phyloP scores from a whole-genome alignment of 2,329 filamentous ascomycete genomes.

The Trichoderma afroharzianum region DNA sequence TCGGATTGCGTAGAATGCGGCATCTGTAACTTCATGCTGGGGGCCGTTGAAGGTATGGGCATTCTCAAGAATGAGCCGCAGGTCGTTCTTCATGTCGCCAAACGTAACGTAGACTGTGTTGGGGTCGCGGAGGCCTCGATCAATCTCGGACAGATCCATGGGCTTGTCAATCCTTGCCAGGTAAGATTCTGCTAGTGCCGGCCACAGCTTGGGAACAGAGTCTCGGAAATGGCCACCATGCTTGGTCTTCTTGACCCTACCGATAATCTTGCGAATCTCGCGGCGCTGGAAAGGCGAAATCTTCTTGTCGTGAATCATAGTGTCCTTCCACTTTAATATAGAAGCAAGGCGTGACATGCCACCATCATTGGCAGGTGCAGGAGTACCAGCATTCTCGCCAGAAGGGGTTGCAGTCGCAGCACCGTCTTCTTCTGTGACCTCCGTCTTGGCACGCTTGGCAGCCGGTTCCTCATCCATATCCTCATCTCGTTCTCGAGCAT shows the following conservation, averaged over 20 bases:
- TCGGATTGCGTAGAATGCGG: conserved; percentile 54
- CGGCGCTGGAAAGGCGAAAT: conserved; percentile 59
- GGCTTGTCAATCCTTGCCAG: conserved; percentile 66
- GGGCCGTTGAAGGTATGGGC: conserved; percentile 78
- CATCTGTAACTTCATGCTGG: conserved; percentile 66
- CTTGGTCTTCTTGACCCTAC: conserved; percentile 81
- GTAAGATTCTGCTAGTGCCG: conserved; percentile 72
- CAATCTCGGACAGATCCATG: conserved; percentile 81
- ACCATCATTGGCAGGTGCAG: conserved; percentile 20
- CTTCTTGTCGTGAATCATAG: conserved; percentile 41
- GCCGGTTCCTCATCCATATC: conserved; percentile 63
- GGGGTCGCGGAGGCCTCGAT: conserved; percentile 69
- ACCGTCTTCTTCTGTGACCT: conserved; percentile 45
- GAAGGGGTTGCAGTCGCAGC: conserved; percentile 20
- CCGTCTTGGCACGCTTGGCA: conserved; percentile 78
- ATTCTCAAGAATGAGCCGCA: conserved; percentile 77
- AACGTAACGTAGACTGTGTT: conserved; percentile 59
- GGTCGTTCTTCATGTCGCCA: conserved; percentile 70
- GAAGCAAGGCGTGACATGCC: conserved; percentile 24
- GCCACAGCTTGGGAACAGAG: conserved; percentile 72
- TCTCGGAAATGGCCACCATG: conserved; percentile 71
- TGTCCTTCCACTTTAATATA: conserved; percentile 40
- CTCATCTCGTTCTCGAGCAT: conserved; percentile 73
- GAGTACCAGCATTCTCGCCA: conserved; percentile 20
- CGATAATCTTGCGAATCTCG: conserved; percentile 62